A percentile compares a stretch with the other conserved stretches of the same genome.
These are phyloP conservation scores for Caloboletus firmus DNA, from an alignment of 1,284 basidiomycete species.

Conservation along the genomic window DNA sequence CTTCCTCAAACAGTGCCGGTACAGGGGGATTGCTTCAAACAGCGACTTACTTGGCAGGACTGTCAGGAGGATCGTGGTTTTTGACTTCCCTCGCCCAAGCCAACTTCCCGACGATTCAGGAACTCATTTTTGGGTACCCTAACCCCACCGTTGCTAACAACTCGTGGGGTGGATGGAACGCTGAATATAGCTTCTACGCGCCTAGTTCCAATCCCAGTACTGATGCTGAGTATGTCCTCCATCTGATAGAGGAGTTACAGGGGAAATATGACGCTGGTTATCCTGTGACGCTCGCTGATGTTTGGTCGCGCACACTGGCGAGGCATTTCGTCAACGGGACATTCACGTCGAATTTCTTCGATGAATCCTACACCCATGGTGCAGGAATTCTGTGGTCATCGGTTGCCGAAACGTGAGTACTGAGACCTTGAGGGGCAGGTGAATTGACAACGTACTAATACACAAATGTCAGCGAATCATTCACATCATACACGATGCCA, in stretches of 20 bases:
- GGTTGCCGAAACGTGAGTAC: slow-evolving; percentile 34
- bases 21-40: slow-evolving; percentile 53
- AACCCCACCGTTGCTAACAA: slow-evolving; percentile 14
- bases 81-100: slow-evolving; percentile 41
- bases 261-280: slow-evolving; percentile 36
- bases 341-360: slow-evolving; percentile 32
- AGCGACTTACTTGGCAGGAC: slow-evolving; percentile 43
- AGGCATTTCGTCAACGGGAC: slow-evolving; percentile 45
- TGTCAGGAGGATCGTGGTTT: slow-evolving; percentile 46
- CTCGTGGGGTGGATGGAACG: slow-evolving; percentile 39
- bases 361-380: slow-evolving; percentile 36
- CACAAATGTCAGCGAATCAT: slow-evolving; percentile 29
- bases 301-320: slow-evolving; percentile 37
- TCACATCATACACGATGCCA: slow-evolving; percentile 35
- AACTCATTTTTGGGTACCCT: slow-evolving; percentile 39
- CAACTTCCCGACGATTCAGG: slow-evolving; percentile 40
- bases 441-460: background rate
- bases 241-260: slow-evolving; percentile 32
- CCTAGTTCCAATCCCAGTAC: slow-evolving; percentile 21
- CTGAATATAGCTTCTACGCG: slow-evolving; percentile 24
- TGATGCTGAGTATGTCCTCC: slow-evolving; percentile 22
- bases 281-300: slow-evolving; percentile 37
- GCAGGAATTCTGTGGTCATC: slow-evolving; percentile 39
- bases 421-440: no score
- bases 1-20: slow-evolving; percentile 40